A percentile compares a stretch with the other conserved stretches of the same genome.
phyloP scores from a whole-genome alignment of 805 yeast genomes.

The Candida easanensis region DNA sequence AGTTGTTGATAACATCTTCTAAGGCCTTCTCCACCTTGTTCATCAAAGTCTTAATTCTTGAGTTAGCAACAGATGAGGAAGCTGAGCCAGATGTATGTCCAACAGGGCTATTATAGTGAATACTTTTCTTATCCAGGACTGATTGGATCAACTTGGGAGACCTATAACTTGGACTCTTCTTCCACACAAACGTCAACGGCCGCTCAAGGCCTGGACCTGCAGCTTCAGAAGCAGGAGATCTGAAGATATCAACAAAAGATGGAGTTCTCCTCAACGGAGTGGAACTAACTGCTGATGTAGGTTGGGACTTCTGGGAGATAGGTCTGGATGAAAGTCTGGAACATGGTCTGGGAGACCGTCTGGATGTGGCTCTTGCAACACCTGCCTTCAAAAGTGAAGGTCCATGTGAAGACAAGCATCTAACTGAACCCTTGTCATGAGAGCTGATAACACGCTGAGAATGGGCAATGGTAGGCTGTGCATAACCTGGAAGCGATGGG shows the following conservation, averaged over 20 bases:
- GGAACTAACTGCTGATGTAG: background rate
- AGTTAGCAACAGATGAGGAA: too few relatives aligned
- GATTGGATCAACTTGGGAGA: constrained; percentile 15
- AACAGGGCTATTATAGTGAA: too few relatives aligned
- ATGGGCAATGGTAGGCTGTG: constrained; percentile 8
- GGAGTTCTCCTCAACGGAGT: constrained; percentile 11
- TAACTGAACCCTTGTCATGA: background rate
- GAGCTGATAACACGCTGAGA: constrained; percentile 2
- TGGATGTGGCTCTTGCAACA: constrained; percentile 1
- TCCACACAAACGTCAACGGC: constrained; percentile 2
- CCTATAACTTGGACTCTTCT: constrained; percentile 13
- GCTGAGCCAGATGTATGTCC: too few relatives aligned
- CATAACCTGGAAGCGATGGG: constrained; percentile 11
- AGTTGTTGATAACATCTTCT: constrained; percentile 3
- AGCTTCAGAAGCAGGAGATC: background rate
- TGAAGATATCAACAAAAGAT: constrained; percentile 10
- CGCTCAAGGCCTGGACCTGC: background rate
- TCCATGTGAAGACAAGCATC: background rate
- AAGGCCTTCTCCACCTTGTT: constrained; percentile 10
- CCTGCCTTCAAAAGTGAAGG: constrained; percentile 15
- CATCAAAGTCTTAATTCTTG: background rate
- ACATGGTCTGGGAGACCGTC: constrained; percentile 11
- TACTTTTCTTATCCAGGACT: too few relatives aligned
- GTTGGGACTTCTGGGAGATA: too few relatives aligned
- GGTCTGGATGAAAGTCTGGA: too few relatives aligned